These are phyloP conservation scores for Phytophthora lateralis DNA, from an alignment of 352 stramenopile species.

Conservation along the genomic window DNA sequence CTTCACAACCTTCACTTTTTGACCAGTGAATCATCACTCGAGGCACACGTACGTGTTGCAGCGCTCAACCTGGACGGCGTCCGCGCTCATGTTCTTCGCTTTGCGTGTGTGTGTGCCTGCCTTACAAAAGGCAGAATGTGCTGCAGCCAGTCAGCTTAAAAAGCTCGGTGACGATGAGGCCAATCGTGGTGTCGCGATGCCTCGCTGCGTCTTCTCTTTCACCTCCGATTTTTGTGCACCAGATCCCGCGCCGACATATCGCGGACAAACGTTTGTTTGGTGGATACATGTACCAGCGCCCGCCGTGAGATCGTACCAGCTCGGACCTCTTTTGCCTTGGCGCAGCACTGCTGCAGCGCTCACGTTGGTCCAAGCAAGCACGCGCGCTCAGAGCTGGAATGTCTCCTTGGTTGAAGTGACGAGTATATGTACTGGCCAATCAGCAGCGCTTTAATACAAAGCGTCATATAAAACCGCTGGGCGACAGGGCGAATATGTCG, in stretches of 20 bases:
- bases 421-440: conserved; percentile 10
- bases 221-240: conserved; percentile 11
- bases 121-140: neutral
- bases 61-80: neutral
- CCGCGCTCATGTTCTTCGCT: neutral
- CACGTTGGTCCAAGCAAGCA: too few species aligned
- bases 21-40: neutral
- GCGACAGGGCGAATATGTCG: conserved; percentile 22
- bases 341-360: too few species aligned
- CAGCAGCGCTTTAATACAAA: conserved; percentile 2
- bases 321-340: neutral
- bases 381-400: neutral
- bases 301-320: conserved; percentile 9
- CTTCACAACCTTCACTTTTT: conserved; percentile 25
- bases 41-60: neutral
- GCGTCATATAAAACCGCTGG: neutral
- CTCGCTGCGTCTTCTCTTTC: conserved; percentile 11
- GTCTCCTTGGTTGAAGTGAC: conserved; percentile 5
- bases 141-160: neutral
- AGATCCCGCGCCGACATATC: conserved; percentile 16
- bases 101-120: neutral
- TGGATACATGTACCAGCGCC: conserved; percentile 8
- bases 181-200: neutral
- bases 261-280: conserved; percentile 2
- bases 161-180: neutral